A percentile compares a stretch with the other conserved stretches of the same genome.
Evolutionary conservation across 148 eudicot species (phyloP).

Genomic region (Drosera capensis): DNA sequence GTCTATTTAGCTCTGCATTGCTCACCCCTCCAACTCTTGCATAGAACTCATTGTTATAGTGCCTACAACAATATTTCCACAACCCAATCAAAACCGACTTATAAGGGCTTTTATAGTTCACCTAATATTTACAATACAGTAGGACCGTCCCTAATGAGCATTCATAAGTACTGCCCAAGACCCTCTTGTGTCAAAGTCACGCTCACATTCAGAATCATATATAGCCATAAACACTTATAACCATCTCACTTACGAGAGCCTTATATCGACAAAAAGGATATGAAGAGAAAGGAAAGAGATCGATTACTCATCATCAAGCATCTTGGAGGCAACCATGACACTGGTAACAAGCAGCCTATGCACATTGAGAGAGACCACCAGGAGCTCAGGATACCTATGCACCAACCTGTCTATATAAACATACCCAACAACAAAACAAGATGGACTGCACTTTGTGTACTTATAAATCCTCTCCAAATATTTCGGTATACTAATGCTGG

Average conservation of each 20-base stretch:
- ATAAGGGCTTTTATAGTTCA: not conserved
- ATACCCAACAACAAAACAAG: slow-evolving; percentile 86
- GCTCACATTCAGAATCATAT: too few species aligned
- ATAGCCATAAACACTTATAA: too few species aligned
- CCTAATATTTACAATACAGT: not conserved
- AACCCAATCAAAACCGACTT: not conserved
- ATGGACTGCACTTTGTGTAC: slow-evolving; percentile 75
- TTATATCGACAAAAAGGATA: not conserved
- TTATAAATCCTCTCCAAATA: slow-evolving; percentile 84
- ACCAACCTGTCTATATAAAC: slow-evolving; percentile 73
- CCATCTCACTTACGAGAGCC: not conserved
- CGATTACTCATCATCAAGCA: slow-evolving; percentile 75
- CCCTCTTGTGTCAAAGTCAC: not conserved
- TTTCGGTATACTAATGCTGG: slow-evolving; percentile 58
- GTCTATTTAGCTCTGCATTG: slow-evolving; percentile 61
- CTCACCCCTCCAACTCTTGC: slow-evolving; percentile 91
- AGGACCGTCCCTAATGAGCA: not conserved
- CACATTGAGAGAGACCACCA: slow-evolving; percentile 64
- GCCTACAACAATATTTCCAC: slow-evolving; percentile 25
- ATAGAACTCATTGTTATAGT: slow-evolving; percentile 75
- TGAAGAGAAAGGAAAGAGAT: slow-evolving; percentile 1
- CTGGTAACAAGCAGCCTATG: slow-evolving; percentile 72
- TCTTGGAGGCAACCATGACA: slow-evolving; percentile 80
- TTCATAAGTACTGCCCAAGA: not conserved
- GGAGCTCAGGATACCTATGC: slow-evolving; percentile 56